These are phyloP conservation scores for Lithohypha guttulata DNA, from an alignment of 2,329 filamentous ascomycete genomes.

Conservation along the genomic window DNA sequence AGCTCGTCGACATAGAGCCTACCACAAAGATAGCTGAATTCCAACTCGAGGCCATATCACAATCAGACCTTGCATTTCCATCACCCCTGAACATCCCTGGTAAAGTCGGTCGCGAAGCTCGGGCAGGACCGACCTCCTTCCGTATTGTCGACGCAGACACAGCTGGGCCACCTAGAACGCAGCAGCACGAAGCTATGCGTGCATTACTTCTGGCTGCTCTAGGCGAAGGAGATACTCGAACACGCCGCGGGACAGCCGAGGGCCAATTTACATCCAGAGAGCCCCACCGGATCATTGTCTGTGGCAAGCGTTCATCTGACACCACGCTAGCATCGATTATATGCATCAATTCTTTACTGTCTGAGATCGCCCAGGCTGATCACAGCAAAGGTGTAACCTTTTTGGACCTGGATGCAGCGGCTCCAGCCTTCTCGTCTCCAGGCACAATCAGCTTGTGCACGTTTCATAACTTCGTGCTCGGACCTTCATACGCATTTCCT, in stretches of 20 bases:
- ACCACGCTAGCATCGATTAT: background rate
- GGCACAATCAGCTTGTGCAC: constrained; percentile 1
- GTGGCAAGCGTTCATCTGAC: background rate
- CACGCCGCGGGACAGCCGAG: background rate
- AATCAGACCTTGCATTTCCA: background rate
- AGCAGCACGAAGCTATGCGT: background rate
- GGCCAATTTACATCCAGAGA: background rate
- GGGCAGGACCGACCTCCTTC: background rate
- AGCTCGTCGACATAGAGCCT: constrained; percentile 42
- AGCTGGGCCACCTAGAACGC: background rate
- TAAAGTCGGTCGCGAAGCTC: background rate
- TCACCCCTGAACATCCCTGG: constrained; percentile 1
- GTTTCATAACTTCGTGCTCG: background rate
- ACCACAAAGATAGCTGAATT: constrained; percentile 14
- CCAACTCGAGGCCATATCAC: constrained; percentile 12
- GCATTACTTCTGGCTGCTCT: too few relatives aligned
- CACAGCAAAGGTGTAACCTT: background rate
- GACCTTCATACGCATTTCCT: constrained; percentile 1
- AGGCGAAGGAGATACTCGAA: background rate
- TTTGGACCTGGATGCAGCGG: background rate
- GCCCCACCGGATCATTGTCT: background rate
- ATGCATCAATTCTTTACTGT: background rate
- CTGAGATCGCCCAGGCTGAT: background rate
- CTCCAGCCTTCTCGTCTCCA: background rate
- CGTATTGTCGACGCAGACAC: background rate